A percentile compares a stretch with the other conserved stretches of the same genome.
Conservation (phyloP, 2,329 filamentous ascomycete species). For the Annulohypoxylon truncatum region DNA sequence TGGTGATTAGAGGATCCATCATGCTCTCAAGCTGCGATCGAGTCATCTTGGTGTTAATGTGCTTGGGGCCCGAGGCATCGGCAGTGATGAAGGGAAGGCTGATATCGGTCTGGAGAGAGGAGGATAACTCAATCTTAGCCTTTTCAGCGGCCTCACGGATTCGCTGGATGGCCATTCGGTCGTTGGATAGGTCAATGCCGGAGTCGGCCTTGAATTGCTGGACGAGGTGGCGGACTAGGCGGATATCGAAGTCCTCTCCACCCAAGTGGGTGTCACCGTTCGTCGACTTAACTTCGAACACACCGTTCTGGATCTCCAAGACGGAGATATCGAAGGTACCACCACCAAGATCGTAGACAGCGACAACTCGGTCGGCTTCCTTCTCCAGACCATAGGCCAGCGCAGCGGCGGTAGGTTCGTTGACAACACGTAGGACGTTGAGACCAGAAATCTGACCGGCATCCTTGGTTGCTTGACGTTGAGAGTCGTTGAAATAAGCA, state of each 20-base stretch:
- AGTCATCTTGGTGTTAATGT: conserved; percentile 96
- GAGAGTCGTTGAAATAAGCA: conserved; percentile 98
- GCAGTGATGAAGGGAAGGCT: conserved; percentile 99
- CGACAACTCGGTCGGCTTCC: conserved; percentile 87
- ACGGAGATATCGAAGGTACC: conserved; percentile 99
- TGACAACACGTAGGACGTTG: conserved; percentile 96
- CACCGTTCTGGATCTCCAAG: conserved; percentile 95
- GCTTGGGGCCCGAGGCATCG: conserved; percentile 93
- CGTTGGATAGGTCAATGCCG: conserved; percentile 86
- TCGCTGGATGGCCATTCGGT: conserved; percentile 99
- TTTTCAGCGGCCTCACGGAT: conserved; percentile 99
- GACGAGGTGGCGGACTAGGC: conserved; percentile 91
- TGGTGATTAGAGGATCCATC: conserved; percentile 87
- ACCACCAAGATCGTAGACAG: conserved; percentile 97
- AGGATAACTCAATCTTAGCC: conserved; percentile 99
- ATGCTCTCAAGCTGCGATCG: conserved; percentile 93
- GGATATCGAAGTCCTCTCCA: conserved; percentile 98
- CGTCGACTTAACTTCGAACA: conserved; percentile 99
- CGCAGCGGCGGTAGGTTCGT: conserved; percentile 96
- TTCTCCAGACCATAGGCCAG: conserved; percentile 97
- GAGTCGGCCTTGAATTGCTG: conserved; percentile 97
- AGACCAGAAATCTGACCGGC: conserved; percentile 95
- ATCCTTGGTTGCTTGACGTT: conserved; percentile 98
- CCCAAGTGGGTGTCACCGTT: conserved; percentile 98
- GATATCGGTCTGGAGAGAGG: conserved; percentile 94